Evolutionary conservation across 2,329 filamentous ascomycete genomes (phyloP), one percentile per base, ranked within the genome.

Genomic region (Xylaria sp.): DNA sequence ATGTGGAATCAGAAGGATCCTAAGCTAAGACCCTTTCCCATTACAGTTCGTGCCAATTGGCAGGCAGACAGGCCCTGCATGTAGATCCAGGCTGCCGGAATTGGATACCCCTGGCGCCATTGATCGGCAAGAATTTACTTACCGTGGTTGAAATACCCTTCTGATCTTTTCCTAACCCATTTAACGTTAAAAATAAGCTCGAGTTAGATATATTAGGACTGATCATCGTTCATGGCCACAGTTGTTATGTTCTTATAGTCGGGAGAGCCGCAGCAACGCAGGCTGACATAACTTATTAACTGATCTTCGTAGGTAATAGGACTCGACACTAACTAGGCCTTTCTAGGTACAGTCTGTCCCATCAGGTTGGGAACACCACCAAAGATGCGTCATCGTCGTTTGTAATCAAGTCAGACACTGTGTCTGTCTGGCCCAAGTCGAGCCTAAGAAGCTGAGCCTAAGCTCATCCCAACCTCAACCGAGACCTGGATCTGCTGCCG

Each of bases 391-490:
- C 29, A 34, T 34, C 5, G 3, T 3, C 16, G 16, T 34, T 34
- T 34, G 5, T 13, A 34, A 34, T 34, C 4, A 34, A 7, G 16
- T 13, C 29, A 13, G 4, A 34, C 11, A 13, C 16, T 13, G 4
- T 34, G 16, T 26, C 11, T 6, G 24, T 11, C 11, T 26, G 11
- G n/a, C n/a, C n/a, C n/a, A n/a, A n/a, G n/a, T n/a, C n/a, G n/a
- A n/a, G n/a, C n/a, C n/a, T n/a, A n/a, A n/a, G n/a, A 26, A 26
- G 24, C 24, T 11, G 24, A 26, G 11, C 52, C 71, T 17, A 73
- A 49, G 53, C 71, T 74, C 72, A 71, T 74, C 1, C 72, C 72
- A 18, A 74, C 67, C 54, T 74, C 67, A 3, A 74, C 72, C 56
- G 72, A 68, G 9, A 73, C 66, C 57, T 70, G 66, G 40, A 73